Conservation (phyloP, 768 basidiomycete species). For the Kondoa subrosea region DNA sequence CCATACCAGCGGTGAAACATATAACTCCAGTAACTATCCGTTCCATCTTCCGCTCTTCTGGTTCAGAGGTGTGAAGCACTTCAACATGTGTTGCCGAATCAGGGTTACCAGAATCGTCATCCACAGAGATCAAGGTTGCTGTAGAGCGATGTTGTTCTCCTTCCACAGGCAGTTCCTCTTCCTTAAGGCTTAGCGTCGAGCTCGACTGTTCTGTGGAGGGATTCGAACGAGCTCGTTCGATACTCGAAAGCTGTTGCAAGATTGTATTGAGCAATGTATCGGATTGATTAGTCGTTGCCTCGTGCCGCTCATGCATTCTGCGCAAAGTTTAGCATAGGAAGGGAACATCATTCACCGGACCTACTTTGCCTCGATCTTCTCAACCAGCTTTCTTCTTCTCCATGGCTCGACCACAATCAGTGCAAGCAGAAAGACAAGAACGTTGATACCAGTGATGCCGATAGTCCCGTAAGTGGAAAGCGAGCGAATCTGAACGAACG, state of each 20-base stretch:
- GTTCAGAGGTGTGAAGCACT: too few relatives aligned
- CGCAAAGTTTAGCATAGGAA: background rate
- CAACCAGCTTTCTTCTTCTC: constrained; percentile 71
- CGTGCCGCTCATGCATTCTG: background rate
- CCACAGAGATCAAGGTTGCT: too few relatives aligned
- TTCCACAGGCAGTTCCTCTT: too few relatives aligned
- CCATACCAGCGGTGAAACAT: too few relatives aligned
- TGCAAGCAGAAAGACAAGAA: constrained; percentile 76
- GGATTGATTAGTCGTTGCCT: background rate
- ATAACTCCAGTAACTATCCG: too few relatives aligned
- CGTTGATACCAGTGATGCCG: constrained; percentile 66
- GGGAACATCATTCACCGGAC: background rate
- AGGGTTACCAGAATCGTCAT: too few relatives aligned
- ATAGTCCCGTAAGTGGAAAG: constrained; percentile 85
- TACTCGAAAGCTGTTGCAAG: background rate
- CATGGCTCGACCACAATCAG: constrained; percentile 88
- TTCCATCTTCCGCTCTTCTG: too few relatives aligned
- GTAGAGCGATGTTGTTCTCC: too few relatives aligned
- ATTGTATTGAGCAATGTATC: background rate
- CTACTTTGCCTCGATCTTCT: constrained; percentile 66
- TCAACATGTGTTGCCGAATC: too few relatives aligned
- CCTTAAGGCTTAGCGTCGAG: too few relatives aligned
- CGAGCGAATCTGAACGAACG: constrained; percentile 49
- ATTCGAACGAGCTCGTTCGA: background rate
- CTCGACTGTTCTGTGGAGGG: too few relatives aligned